Base-by-base conservation (phyloP, 2,329 filamentous ascomycete species). In the Aureobasidium sp. region DNA sequence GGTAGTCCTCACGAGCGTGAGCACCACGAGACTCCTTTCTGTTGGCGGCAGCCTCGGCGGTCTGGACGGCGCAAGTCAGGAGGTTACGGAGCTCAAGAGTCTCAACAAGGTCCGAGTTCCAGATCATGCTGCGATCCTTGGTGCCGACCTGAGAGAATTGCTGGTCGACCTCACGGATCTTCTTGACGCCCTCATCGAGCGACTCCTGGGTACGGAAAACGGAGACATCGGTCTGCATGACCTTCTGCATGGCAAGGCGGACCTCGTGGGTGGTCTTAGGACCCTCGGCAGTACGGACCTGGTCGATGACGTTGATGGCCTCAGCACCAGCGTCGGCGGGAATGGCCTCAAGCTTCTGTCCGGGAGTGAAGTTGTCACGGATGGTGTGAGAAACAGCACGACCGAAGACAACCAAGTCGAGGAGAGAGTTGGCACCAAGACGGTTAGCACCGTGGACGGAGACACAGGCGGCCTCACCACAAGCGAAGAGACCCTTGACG, bases 111-210 rank as follows among this genome's bases (percentile, higher is more conserved):
- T 97, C 93, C 27, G 90, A 92, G 86, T 97, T 97, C 93, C 93
- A 97, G 82, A 97, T 97, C 93, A 97, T 97, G 84, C 90, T 95
- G 77, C 94, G 89, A 78, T 97, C 93, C 85, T 96, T 96, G 80
- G 90, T 97, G 72, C 91, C 90, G 69, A 97, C 88, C 73, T 97
- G 82, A 70, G 82, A 78, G 79, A 89, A 97, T 71, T 81, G 83
- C 70, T 84, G 77, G 75, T 97, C 93, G 69, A 97, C 90, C 69
- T 91, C 86, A 67, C 79, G 86, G 76, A 97, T 94, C 82, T 71
- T 73, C 48, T 82, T 81, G 65, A 96, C 92, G 84, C 93, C 93
- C 78, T 97, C 90, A 69, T 97, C 91, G 76, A 97, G 84, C 68
- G 87, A 91, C 78, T 96, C 89, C 70, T 97, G 92, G 47, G 90